Conservation (phyloP, 1,139 yeast genomes). For the Kodamaea alishanica region DNA sequence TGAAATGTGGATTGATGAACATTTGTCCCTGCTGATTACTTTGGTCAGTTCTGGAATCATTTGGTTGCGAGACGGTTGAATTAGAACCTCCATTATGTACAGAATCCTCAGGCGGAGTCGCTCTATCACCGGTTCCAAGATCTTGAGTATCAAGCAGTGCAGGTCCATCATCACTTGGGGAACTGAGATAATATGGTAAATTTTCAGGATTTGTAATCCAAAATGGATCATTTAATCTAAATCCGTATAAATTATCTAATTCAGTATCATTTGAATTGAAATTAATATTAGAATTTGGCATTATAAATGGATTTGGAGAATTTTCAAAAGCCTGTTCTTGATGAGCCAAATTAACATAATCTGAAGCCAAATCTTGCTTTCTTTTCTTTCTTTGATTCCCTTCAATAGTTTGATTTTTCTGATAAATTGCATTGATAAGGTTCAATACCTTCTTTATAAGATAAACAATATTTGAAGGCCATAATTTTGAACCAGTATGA, state of each 20-base stretch:
- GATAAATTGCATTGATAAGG: constrained; percentile 27
- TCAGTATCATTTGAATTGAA: constrained; percentile 8
- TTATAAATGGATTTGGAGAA: neutral
- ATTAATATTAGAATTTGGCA: neutral
- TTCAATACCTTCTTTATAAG: constrained; percentile 32
- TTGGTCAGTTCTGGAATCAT: too few species aligned
- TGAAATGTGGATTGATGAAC: too few species aligned
- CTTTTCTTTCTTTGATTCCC: constrained; percentile 3
- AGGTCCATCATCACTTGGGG: constrained; percentile 31
- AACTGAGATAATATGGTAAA: constrained; percentile 35
- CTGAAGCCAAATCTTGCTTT: constrained; percentile 1
- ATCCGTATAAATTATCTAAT: constrained; percentile 21
- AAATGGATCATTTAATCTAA: constrained; percentile 40
- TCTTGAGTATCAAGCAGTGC: constrained; percentile 3
- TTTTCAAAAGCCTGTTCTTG: neutral
- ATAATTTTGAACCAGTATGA: constrained; percentile 21
- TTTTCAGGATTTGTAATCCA: constrained; percentile 44
- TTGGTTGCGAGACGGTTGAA: too few species aligned
- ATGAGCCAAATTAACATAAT: neutral
- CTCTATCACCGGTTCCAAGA: neutral
- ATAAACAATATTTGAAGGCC: constrained; percentile 37
- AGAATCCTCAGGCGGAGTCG: neutral
- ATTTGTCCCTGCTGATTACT: too few species aligned
- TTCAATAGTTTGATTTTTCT: constrained; percentile 16
- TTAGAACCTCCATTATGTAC: neutral